Conservation (phyloP, 768 basidiomycete genomes). For the Lactarius evosmus region DNA sequence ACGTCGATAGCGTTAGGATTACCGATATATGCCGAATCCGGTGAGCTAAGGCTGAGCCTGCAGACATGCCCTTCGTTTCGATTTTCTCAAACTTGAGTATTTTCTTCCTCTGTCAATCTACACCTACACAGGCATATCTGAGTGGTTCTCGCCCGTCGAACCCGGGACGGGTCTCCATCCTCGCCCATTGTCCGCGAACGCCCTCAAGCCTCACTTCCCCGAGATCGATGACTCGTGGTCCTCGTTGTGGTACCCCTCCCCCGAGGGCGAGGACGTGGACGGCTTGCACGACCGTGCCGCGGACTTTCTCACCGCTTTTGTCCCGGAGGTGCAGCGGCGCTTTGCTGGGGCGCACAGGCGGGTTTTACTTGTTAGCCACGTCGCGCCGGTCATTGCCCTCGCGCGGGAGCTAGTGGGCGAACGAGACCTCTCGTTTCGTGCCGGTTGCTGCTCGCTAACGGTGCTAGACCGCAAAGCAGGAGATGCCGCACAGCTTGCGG, state of each 20-base stretch:
- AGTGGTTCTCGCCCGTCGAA: constrained; percentile 75
- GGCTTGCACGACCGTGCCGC: constrained; percentile 59
- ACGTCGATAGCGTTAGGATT: constrained; percentile 57
- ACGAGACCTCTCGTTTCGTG: constrained; percentile 38
- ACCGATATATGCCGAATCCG: constrained; percentile 79
- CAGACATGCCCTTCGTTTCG: not conserved
- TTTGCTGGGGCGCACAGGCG: constrained; percentile 45
- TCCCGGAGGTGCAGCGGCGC: constrained; percentile 48
- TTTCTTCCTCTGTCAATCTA: not conserved
- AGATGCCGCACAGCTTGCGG: constrained; percentile 13
- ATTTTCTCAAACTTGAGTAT: not conserved
- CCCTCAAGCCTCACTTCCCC: constrained; percentile 53
- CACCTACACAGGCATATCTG: constrained; percentile 57
- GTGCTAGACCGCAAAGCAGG: constrained; percentile 44
- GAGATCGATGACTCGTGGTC: constrained; percentile 59
- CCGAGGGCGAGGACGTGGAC: constrained; percentile 66
- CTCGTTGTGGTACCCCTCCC: constrained; percentile 65
- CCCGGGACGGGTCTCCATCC: constrained; percentile 73
- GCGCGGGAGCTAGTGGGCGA: constrained; percentile 56
- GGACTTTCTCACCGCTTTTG: constrained; percentile 49
- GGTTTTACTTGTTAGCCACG: constrained; percentile 68
- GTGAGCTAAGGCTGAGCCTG: constrained; percentile 37
- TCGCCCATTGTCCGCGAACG: constrained; percentile 56
- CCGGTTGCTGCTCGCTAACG: constrained; percentile 76
- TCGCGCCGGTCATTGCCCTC: constrained; percentile 69